These are phyloP conservation scores for Trichoderma gamsii DNA, from an alignment of 495 filamentous ascomycete genomes.

Conservation along the genomic window DNA sequence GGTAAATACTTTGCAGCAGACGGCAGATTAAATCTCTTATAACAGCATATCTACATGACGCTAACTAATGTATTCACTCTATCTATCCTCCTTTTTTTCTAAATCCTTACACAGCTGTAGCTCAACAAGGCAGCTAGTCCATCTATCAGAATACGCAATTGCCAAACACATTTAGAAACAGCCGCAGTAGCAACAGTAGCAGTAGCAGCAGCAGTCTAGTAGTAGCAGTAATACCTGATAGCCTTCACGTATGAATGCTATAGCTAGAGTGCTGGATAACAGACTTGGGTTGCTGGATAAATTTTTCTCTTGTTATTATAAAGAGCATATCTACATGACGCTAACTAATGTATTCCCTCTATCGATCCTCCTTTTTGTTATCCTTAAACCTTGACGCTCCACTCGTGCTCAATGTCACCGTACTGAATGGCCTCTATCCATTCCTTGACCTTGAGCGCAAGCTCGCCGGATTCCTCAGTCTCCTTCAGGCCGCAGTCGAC, in stretches of 20 bases:
- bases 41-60: neutral
- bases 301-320: too few relatives aligned
- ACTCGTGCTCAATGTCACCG: constrained; percentile 81
- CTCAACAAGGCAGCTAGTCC: too few relatives aligned
- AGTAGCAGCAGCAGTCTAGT: too few relatives aligned
- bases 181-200: too few relatives aligned
- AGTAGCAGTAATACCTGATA: too few relatives aligned
- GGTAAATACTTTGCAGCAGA: too few relatives aligned
- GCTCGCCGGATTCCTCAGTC: constrained; percentile 76
- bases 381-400: constrained; percentile 51
- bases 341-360: neutral
- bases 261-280: too few relatives aligned
- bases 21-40: neutral
- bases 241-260: too few relatives aligned
- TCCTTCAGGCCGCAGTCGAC: constrained; percentile 72
- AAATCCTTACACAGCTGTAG: constrained; percentile 24
- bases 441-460: constrained; percentile 78
- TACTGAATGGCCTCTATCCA: constrained; percentile 97
- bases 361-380: neutral
- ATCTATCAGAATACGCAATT: too few relatives aligned
- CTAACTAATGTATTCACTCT: neutral
- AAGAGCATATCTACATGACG: too few relatives aligned
- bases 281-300: neutral
- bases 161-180: too few relatives aligned
- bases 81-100: neutral